A percentile compares a stretch with the other conserved stretches of the same genome.
These are phyloP conservation scores for Epichloe brachyelytri DNA, from an alignment of 2,329 filamentous ascomycete genomes.

Conservation along the genomic window DNA sequence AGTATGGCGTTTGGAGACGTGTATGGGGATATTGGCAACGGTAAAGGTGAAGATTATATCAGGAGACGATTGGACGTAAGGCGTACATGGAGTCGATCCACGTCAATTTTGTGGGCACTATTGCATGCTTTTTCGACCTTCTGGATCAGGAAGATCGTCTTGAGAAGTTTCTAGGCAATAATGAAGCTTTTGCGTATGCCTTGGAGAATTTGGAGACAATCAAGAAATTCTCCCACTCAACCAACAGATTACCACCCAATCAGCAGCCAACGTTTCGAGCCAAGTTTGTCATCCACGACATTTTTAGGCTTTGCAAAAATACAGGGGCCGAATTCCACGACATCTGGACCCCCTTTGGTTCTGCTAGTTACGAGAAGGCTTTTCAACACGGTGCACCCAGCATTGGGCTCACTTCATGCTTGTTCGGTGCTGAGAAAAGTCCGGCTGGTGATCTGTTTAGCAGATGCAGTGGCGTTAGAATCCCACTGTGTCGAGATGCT, in stretches of 20 bases:
- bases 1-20: conserved; percentile 50
- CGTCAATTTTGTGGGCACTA: conserved; percentile 60
- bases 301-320: conserved; percentile 65
- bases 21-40: conserved; percentile 20
- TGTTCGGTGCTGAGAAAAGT: conserved; percentile 81
- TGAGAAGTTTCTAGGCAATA: conserved; percentile 52
- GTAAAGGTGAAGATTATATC: conserved; percentile 52
- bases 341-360: conserved; percentile 71
- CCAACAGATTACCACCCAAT: conserved; percentile 52
- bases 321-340: conserved; percentile 49
- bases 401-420: conserved; percentile 74
- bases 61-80: conserved; percentile 57
- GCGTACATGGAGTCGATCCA: conserved; percentile 50
- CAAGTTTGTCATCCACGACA: conserved; percentile 60
- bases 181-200: conserved; percentile 45
- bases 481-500: conserved; percentile 87
- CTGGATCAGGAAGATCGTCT: conserved; percentile 67
- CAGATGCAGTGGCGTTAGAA: conserved; percentile 56
- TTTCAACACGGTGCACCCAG: conserved; percentile 67
- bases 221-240: conserved; percentile 52
- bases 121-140: conserved; percentile 62
- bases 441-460: conserved; percentile 65
- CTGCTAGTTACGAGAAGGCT: conserved; percentile 64
- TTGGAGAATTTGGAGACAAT: conserved; percentile 56
- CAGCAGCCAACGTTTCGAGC: conserved; percentile 81